Conservation (phyloP, 164 flowering plant genomes). For the Dillenia turbinata region DNA sequence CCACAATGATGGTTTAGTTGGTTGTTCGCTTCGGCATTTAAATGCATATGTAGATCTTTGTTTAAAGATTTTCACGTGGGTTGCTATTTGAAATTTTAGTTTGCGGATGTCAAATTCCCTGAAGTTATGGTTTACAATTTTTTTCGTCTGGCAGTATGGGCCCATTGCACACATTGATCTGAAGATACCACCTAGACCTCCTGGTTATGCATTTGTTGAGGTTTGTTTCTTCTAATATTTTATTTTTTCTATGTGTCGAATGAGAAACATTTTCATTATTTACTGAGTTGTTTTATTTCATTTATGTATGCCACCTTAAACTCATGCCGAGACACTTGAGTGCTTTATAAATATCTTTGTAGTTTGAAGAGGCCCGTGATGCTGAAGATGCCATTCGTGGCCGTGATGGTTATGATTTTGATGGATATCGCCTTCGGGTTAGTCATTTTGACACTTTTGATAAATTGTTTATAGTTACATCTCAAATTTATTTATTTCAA, state of each 20-base stretch:
- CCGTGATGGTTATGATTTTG: slow-evolving; percentile 97
- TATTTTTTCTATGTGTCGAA: neutral
- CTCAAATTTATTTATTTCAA: neutral
- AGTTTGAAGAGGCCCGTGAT: slow-evolving; percentile 96
- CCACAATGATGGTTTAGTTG: no score
- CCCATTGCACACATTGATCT: slow-evolving; percentile 70
- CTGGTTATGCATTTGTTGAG: slow-evolving; percentile 91
- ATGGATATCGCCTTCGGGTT: slow-evolving; percentile 86
- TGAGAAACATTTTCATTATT: no score
- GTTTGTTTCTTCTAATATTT: slow-evolving; percentile 21
- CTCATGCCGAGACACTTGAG: no score
- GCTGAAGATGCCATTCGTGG: slow-evolving; percentile 98
- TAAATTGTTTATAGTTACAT: neutral
- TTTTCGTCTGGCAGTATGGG: slow-evolving; percentile 55
- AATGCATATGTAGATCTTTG: no score
- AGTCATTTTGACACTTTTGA: slow-evolving; percentile 9
- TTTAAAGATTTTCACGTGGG: neutral
- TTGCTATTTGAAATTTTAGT: neutral
- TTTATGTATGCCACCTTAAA: no score
- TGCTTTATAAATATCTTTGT: neutral
- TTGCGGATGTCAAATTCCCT: neutral
- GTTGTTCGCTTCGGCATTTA: no score
- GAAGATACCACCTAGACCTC: slow-evolving; percentile 89
- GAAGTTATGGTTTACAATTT: neutral
- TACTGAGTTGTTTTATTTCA: no score